Percentiles rank a stretch among this genome's conserved stretches.
Evolutionary conservation across 2,329 filamentous ascomycete species (phyloP).

Genomic region (Claviceps digitariae): DNA sequence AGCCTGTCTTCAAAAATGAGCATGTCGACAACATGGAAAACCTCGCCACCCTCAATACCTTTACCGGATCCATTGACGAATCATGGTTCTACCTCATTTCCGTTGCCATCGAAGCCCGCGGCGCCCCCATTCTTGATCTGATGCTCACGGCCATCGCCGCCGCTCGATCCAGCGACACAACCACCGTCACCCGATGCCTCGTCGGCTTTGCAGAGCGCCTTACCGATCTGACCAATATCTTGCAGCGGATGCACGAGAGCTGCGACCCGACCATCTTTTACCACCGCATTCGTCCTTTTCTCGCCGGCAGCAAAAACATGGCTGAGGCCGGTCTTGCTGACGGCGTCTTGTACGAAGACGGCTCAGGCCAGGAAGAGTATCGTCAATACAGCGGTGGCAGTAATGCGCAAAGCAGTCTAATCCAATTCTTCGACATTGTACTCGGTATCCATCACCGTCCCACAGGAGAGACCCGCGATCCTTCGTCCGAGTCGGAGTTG

Average conservation of each 20-base stretch:
- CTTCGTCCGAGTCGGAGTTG: slow-evolving; percentile 22
- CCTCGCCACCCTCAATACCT: slow-evolving; percentile 73
- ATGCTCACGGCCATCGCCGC: slow-evolving; percentile 83
- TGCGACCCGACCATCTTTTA: slow-evolving; percentile 95
- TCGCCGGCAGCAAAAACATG: slow-evolving; percentile 98
- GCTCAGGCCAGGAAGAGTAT: slow-evolving; percentile 52
- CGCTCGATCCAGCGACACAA: slow-evolving; percentile 54
- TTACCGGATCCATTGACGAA: slow-evolving; percentile 89
- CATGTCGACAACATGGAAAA: slow-evolving; percentile 75
- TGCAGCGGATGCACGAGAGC: slow-evolving; percentile 86
- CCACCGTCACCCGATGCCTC: slow-evolving; percentile 65
- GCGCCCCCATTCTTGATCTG: slow-evolving; percentile 71
- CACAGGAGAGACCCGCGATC: slow-evolving; percentile 56
- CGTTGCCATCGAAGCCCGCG: slow-evolving; percentile 87
- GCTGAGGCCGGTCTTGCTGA: slow-evolving; percentile 77
- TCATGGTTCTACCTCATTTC: slow-evolving; percentile 98
- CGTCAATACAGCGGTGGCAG: slow-evolving; percentile 85
- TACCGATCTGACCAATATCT: slow-evolving; percentile 65
- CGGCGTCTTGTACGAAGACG: slow-evolving; percentile 79
- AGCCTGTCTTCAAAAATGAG: slow-evolving; percentile 75
- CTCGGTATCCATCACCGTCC: slow-evolving; percentile 83
- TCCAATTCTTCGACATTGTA: slow-evolving; percentile 93
- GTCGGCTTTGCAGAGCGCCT: slow-evolving; percentile 72
- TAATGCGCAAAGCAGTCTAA: slow-evolving; percentile 91
- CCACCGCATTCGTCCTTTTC: slow-evolving; percentile 85